Conservation (phyloP, 192 early-diverging fungal species). For the Tieghemiomyces parasiticus region DNA sequence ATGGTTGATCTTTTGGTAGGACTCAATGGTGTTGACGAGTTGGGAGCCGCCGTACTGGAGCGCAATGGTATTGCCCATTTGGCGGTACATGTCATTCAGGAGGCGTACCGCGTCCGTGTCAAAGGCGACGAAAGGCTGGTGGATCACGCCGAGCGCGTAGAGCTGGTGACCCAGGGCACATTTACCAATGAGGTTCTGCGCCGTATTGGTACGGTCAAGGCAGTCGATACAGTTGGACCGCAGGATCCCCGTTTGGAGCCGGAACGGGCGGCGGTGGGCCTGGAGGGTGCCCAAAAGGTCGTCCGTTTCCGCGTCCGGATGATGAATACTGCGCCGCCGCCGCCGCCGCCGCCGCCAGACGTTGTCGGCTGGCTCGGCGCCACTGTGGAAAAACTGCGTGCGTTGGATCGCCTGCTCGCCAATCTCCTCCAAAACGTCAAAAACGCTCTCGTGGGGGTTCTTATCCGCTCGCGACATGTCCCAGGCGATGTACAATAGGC, state of each 20-base stretch:
- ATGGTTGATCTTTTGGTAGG: conserved; percentile 86
- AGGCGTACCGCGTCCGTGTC: conserved; percentile 88
- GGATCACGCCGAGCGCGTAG: conserved; percentile 74
- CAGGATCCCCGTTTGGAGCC: conserved; percentile 68
- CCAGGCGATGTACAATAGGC: conserved; percentile 85
- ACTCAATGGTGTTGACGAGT: conserved; percentile 96
- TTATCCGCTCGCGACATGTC: conserved; percentile 97
- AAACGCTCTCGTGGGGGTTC: conserved; percentile 77
- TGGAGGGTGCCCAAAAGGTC: conserved; percentile 6
- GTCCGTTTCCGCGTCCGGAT: conserved; percentile 4
- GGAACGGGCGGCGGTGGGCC: conserved; percentile 16
- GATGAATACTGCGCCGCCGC: too few relatives aligned
- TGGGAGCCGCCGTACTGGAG: conserved; percentile 94
- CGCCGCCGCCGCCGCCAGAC: too few relatives aligned
- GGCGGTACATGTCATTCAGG: conserved; percentile 94
- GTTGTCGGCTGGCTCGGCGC: conserved; percentile 37
- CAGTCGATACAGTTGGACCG: conserved; percentile 98
- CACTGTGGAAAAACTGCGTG: conserved; percentile 90
- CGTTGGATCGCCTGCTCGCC: conserved; percentile 68
- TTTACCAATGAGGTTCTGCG: conserved; percentile 91
- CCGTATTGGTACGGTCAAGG: conserved; percentile 94
- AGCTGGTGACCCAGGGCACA: conserved; percentile 85
- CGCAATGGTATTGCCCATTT: conserved; percentile 93
- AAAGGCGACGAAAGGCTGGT: conserved; percentile 62
- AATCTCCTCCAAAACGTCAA: conserved; percentile 74